Base-by-base conservation (phyloP, 768 basidiomycete species). In the Gloeostereum incarnatum region DNA sequence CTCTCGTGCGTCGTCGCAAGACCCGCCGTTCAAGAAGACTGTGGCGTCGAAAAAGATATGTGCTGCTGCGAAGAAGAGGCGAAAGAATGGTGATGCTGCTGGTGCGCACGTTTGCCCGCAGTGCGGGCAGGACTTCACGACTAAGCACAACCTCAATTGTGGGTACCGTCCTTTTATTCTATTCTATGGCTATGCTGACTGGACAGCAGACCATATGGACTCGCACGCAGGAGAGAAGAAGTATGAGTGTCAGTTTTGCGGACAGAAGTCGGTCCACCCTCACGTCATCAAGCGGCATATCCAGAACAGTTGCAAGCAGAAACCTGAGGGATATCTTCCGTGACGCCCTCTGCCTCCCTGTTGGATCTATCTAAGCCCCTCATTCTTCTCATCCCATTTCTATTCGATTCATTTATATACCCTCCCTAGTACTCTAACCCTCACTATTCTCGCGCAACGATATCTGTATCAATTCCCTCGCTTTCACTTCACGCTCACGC, bases 101-200 rank as follows among this genome's bases (percentile, higher is more conserved):
- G 52, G 53, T 6, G 52, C 42, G 21, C 55, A 53, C 32, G 27
- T 30, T 26, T 58, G 57, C 31, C 30, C 42, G 9, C 38, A 44
- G 22, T 58, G 55, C 33, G 14, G 25, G 17, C 48, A 51, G 6
- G 44, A 44, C 8, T 53, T 58, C 30, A 57, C 57, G 1, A 45
- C 54, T 2, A 54, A 53, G 8, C 52, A 54, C 29, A 56, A 56
- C 20, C 35, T 55, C 6, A 48, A 48, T 31, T 54, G 56, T 58
- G 30, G 40, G 55, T 47, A 4, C 34, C 26, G 0, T 34, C 53
- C 3, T 20, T 34, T n/a, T n/a, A 11, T 17, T 34, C 8, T 13
- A 14, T 4, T 20, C 14, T 14, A 34, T 4, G 16, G 11, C 3
- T 17, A 34, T 34, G 4, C 26, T 8, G 14, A 14, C 33, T 34